Percentiles rank a stretch among this genome's conserved stretches.
Evolutionary conservation across 129 eudicot species (phyloP).

Genomic region (Smallanthus sonchifolius): DNA sequence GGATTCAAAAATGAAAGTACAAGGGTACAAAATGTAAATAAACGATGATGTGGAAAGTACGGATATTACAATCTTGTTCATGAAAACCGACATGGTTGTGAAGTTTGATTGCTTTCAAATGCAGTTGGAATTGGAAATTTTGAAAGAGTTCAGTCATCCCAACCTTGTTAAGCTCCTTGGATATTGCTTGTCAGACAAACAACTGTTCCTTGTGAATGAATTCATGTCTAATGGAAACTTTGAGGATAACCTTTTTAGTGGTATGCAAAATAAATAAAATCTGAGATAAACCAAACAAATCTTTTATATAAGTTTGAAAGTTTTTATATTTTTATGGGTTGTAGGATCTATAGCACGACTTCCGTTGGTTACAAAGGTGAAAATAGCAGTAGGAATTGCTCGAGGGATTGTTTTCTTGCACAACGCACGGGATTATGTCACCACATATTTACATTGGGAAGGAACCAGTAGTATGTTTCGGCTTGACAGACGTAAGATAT

Average conservation of each 20-base stretch:
- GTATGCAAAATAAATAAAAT: background rate
- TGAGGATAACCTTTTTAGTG: background rate
- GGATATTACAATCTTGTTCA: no score
- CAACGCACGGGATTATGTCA: background rate
- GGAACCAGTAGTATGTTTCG: background rate
- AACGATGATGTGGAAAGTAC: no score
- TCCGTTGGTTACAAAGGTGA: conserved; percentile 4
- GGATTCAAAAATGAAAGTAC: no score
- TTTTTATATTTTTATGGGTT: background rate
- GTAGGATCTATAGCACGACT: conserved; percentile 16
- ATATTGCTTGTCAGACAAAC: conserved; percentile 9
- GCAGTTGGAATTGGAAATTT: conserved; percentile 19
- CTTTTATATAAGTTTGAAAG: background rate
- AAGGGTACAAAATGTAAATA: no score
- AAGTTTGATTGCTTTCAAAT: conserved; percentile 13
- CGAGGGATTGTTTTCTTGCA: conserved; percentile 18
- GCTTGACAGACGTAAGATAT: conserved; percentile 6
- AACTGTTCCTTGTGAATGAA: conserved; percentile 27
- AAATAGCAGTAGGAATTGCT: conserved; percentile 20
- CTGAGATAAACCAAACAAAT: background rate
- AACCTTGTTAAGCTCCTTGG: conserved; percentile 27
- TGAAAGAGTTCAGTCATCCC: conserved; percentile 22
- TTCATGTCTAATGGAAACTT: conserved; percentile 11
- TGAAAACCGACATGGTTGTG: background rate
- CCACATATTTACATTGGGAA: background rate